Conservation (phyloP, 2,329 filamentous ascomycete species). For the Phialemoniopsis sp. region DNA sequence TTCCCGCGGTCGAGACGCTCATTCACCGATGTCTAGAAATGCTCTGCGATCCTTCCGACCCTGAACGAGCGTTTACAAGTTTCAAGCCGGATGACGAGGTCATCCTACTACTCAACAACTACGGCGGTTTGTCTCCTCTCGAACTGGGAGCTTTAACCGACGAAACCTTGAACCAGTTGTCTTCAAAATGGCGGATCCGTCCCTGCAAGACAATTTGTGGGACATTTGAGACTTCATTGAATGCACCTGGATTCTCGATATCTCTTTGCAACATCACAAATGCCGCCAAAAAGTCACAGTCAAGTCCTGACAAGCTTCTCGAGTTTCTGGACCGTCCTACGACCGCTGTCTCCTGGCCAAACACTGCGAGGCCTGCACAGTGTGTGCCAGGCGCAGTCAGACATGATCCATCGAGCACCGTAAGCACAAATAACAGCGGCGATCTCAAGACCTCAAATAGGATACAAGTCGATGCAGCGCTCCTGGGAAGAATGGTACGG, state of each 20-base stretch:
- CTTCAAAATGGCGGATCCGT: constrained; percentile 13
- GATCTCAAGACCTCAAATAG: too few relatives aligned
- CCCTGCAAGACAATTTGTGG: constrained; percentile 62
- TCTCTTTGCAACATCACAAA: constrained; percentile 59
- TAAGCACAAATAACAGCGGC: too few relatives aligned
- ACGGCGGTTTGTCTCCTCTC: constrained; percentile 70
- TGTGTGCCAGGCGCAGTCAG: too few relatives aligned
- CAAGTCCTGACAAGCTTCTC: constrained; percentile 42
- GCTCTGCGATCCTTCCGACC: constrained; percentile 59
- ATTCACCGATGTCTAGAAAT: constrained; percentile 46
- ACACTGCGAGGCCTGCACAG: too few relatives aligned
- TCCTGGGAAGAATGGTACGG: constrained; percentile 1
- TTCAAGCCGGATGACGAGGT: constrained; percentile 53
- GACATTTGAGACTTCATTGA: constrained; percentile 73
- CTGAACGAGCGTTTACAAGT: constrained; percentile 63
- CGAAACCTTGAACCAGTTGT: constrained; percentile 61
- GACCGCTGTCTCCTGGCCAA: constrained; percentile 62
- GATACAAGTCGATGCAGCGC: constrained; percentile 1
- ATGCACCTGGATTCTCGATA: constrained; percentile 70
- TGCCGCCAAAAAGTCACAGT: too few relatives aligned
- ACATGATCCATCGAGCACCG: too few relatives aligned
- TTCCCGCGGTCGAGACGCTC: constrained; percentile 31
- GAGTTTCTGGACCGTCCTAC: constrained; percentile 64
- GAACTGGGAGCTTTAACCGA: constrained; percentile 67
- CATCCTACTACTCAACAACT: constrained; percentile 68